Base-by-base conservation (phyloP, 192 early-diverging fungal genomes). In the Gonapodya sp. region DNA sequence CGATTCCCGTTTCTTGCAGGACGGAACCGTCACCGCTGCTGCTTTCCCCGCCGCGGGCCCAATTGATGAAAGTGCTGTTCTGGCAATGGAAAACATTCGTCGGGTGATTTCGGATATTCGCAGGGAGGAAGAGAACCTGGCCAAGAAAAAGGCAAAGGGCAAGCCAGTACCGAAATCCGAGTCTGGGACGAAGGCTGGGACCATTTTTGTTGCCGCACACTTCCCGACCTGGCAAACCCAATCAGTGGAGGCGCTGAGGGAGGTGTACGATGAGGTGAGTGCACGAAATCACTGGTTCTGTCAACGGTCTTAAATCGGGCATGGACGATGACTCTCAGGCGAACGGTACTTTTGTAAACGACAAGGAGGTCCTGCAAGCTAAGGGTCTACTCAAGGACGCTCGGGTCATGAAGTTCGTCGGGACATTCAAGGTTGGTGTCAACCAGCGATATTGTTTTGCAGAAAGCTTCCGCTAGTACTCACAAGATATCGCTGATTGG, bases 221-320 rank as follows among this genome's bases (percentile, higher is more conserved):
- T 97, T 95, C 92, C 97, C 98, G 32, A 92, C 89, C 82, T 99
- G 98, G 98, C 98, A 99, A 86, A 94, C 96, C 73, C 87, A 85
- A 0, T 81, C 81, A 31, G 36, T 91, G 77, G 84, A 79, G 31
- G 81, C 85, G 24, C 78, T 91, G 80, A 85, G 86, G 46, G 34
- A 37, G 18, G 81, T 78, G 31, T 91, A 81, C 72, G 86, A 91
- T 79, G 84, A 83, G 81, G 82, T 78, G 36, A 32, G 73, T 8
- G 16, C 2, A 81, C 30, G 74, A 31, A 31, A n/a, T 30, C 79
- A 37, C 24, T 24, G 79, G 32, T 24, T 82, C 74, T 2, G 1
- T 81, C 32, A 18, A 72, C 30, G 35, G 34, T 79, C 80, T 73
- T 30, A 34, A 79, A 36, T 18, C 32, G 86, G 89, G 31, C 84